phyloP scores from a whole-genome alignment of 306 rosid genomes.

The Acmispon strigosus region DNA sequence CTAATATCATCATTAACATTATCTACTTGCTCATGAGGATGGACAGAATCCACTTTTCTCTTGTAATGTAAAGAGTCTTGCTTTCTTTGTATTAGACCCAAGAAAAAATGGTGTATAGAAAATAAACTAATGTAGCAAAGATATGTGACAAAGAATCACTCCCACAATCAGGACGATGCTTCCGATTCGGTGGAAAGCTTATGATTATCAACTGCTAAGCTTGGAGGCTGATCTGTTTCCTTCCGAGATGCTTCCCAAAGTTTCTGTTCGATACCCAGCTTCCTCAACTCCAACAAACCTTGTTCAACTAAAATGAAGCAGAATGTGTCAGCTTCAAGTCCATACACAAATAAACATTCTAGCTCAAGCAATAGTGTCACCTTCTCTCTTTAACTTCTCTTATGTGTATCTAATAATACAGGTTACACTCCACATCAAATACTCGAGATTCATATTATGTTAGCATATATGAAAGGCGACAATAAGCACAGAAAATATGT shows the following conservation, averaged over 20 bases:
- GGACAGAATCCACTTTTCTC: conserved; percentile 11
- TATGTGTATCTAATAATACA: not conserved
- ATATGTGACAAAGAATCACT: conserved; percentile 19
- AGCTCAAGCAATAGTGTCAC: not conserved
- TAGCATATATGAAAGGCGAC: not conserved
- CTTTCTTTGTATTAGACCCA: not conserved
- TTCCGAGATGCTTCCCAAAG: conserved; percentile 90
- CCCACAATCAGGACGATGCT: conserved; percentile 22
- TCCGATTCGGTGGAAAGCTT: conserved; percentile 40
- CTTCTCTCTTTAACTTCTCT: not conserved
- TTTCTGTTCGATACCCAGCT: conserved; percentile 76
- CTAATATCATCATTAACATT: not conserved
- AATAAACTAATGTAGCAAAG: not conserved
- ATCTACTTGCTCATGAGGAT: not conserved
- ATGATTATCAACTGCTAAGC: conserved; percentile 29
- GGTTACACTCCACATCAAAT: not conserved
- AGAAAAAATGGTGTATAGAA: not conserved
- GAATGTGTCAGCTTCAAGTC: not conserved
- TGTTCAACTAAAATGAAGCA: conserved; percentile 57
- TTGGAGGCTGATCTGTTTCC: conserved; percentile 50
- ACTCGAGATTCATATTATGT: too few species aligned
- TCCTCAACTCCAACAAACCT: conserved; percentile 65
- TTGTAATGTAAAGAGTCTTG: not conserved
- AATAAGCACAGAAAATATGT: not conserved
- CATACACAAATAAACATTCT: not conserved